Percentiles rank a stretch among this genome's conserved stretches.
Evolutionary conservation across 352 stramenopile genomes (phyloP).

Genomic region (Phytopythium cucurbitacearum): DNA sequence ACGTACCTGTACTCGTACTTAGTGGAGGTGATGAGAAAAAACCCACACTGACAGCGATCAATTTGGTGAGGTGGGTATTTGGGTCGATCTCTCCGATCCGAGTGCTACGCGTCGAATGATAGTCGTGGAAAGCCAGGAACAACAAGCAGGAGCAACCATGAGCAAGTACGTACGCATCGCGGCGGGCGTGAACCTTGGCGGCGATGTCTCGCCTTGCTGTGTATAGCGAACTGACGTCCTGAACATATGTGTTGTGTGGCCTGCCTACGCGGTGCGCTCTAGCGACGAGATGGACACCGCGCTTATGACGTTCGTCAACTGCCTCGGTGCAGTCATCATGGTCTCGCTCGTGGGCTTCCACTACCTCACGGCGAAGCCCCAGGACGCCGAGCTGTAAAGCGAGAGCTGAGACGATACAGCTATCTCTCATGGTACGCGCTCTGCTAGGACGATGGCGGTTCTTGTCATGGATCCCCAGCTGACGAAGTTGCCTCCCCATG

Average conservation of each 20-base stretch:
- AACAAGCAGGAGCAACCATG: constrained; percentile 15
- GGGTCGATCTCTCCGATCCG: no score
- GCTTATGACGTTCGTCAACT: constrained; percentile 89
- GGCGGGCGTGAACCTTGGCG: not conserved
- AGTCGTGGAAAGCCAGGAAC: no score
- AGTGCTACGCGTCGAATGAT: no score
- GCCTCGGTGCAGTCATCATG: constrained; percentile 84
- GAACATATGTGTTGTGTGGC: constrained; percentile 1
- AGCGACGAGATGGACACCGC: constrained; percentile 86
- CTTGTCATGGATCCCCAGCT: no score
- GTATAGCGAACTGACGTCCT: no score
- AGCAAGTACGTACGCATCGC: constrained; percentile 32
- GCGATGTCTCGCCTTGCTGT: not conserved
- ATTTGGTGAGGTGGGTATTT: no score
- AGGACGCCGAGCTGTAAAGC: constrained; percentile 75
- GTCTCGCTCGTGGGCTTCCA: constrained; percentile 86
- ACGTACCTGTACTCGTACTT: not conserved
- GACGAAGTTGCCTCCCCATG: no score
- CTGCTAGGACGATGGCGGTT: no score
- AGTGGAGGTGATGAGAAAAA: not conserved
- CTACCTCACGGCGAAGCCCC: constrained; percentile 79
- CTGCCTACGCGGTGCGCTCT: constrained; percentile 6
- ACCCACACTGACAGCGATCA: not conserved
- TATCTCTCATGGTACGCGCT: no score
- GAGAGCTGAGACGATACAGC: not conserved